Conservation (phyloP, 2,329 filamentous ascomycete genomes). For the Tolypocladium tropicale region DNA sequence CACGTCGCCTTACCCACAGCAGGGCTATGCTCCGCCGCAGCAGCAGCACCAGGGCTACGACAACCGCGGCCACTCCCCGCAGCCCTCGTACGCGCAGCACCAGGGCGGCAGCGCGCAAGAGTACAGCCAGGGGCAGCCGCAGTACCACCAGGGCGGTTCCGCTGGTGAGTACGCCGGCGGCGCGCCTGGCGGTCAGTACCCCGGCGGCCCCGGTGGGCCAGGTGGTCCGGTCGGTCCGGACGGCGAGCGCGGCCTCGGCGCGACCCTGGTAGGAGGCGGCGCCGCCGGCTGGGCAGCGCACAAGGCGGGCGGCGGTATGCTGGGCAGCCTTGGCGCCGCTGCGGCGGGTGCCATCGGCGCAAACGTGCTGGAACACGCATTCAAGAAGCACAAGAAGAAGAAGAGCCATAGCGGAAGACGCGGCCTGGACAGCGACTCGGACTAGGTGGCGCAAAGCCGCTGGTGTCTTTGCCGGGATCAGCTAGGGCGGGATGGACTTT, state of each 20-base stretch:
- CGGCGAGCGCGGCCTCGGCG: constrained; percentile 44
- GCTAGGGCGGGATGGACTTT: too few species aligned
- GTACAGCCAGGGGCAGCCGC: constrained; percentile 15
- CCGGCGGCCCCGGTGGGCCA: constrained; percentile 10
- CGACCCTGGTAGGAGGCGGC: constrained; percentile 40
- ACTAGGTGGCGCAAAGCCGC: constrained; percentile 7
- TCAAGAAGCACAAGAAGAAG: constrained; percentile 23
- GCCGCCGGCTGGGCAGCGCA: constrained; percentile 44
- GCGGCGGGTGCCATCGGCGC: constrained; percentile 45
- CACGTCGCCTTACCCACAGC: constrained; percentile 1
- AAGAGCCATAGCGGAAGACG: constrained; percentile 16
- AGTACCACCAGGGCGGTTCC: constrained; percentile 15
- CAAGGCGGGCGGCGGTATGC: constrained; percentile 39
- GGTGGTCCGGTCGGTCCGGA: constrained; percentile 19
- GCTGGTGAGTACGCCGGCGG: constrained; percentile 8
- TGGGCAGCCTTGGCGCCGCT: constrained; percentile 40
- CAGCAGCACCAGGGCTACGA: constrained; percentile 8
- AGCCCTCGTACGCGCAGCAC: constrained; percentile 4
- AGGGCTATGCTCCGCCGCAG: constrained; percentile 3
- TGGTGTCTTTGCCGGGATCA: too few species aligned
- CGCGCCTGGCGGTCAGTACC: constrained; percentile 9
- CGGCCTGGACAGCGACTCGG: constrained; percentile 15
- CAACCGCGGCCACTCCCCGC: constrained; percentile 7
- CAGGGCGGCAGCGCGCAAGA: constrained; percentile 3
- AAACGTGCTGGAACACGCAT: constrained; percentile 36